Evolutionary conservation across 805 yeast genomes (phyloP).

Genomic region (Kazachstania taianensis): DNA sequence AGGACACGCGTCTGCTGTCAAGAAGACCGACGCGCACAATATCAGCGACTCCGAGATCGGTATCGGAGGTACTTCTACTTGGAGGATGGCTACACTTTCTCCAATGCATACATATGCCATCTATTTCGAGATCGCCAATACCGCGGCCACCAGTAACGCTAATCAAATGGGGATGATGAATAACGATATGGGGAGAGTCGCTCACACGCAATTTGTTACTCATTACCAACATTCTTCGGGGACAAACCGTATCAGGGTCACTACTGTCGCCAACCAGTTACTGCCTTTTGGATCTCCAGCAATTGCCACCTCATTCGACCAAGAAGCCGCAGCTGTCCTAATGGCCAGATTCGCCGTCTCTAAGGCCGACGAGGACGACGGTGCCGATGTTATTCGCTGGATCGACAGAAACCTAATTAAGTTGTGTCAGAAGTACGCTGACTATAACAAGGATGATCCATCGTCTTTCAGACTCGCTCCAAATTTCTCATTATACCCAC

Average conservation of each 20-base stretch:
- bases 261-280: conserved; percentile 57
- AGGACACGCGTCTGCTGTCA: conserved; percentile 80
- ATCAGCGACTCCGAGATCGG: conserved; percentile 93
- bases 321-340: conserved; percentile 94
- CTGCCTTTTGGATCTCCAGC: conserved; percentile 47
- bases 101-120: conserved; percentile 85
- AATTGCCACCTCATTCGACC: conserved; percentile 71
- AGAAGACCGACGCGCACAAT: conserved; percentile 51
- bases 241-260: conserved; percentile 76
- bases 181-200: conserved; percentile 24
- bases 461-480: conserved; percentile 73
- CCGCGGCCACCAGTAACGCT: conserved; percentile 14
- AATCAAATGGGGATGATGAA: conserved; percentile 4
- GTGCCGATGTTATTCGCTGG: conserved; percentile 91
- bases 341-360: conserved; percentile 86
- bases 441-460: conserved; percentile 79
- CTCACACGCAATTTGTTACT: conserved; percentile 75
- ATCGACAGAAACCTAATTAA: conserved; percentile 84
- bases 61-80: conserved; percentile 82
- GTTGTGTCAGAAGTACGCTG: conserved; percentile 87
- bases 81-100: conserved; percentile 75
- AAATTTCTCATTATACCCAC: conserved; percentile 83
- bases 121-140: conserved; percentile 68
- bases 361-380: conserved; percentile 75
- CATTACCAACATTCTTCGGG: conserved; percentile 95